Base-by-base conservation (phyloP, 1,139 yeast genomes). In the Nakaseomyces kungkrabaensis region DNA sequence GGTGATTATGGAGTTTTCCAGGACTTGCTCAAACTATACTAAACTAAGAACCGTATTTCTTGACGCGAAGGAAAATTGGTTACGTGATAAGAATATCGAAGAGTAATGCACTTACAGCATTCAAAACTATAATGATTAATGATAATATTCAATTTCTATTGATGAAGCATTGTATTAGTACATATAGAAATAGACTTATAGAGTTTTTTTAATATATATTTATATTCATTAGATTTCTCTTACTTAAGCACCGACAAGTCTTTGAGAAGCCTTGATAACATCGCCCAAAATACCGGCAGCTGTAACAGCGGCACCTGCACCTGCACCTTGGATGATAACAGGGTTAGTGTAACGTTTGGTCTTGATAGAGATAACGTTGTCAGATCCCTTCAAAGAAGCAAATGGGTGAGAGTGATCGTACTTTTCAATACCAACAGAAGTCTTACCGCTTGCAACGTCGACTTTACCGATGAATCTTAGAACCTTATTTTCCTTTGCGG, bases 281-380 rank as follows among this genome's bases (percentile, higher is more conserved):
- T 92, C 98, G 48, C 95, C 96, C 61, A 92, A 77, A 47, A 94
- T 97, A 69, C 98, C 98, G 68, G 94, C 95, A 54, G 99, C 98
- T 50, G 99, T 92, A 50, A 92, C 97, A 42, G 83, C 97, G 53
- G 96, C 96, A 70, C 98, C 98, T 36, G 98, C 98, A 69, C 96
- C 98, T 42, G 98, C 98, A 70, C 99, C 98, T 75, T 92, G 98
- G 59, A 92, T 78, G 57, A 92, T 85, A 68, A 92, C 77, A 51
- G 98, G 98, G 69, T 87, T 88, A 46, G 85, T 79, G 70, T 92
- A 92, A 72, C 98, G 85, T 61, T 85, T 81, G 36, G 97, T 84
- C 68, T 82, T 85, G 71, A 92, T 85, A 22, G 97, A 81, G 54
- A 94, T 85, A 53, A 94, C 96, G 65, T 94, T 94, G 68, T 92